Base-by-base conservation (phyloP, 352 stramenopile genomes). In the Plasmopara halstedii region DNA sequence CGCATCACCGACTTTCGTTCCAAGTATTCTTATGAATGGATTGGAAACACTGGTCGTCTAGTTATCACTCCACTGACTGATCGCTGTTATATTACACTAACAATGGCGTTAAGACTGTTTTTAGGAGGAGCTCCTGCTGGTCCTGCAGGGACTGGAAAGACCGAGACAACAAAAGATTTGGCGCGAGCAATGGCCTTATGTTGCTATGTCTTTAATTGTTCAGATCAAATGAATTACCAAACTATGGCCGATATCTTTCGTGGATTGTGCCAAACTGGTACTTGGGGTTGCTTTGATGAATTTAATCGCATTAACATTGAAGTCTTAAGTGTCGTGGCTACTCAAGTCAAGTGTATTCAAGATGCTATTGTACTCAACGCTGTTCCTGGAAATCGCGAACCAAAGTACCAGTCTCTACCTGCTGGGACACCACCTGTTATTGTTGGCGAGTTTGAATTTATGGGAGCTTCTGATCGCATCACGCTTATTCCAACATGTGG, bases 51-150 rank as follows among this genome's bases (percentile, higher is more conserved):
- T 7, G 88, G 91, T 25, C 86, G 92, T 6, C 70, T 98, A 13
- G 92, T 98, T 41, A 98, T 98, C 60, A 98, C 94, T 4, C 92
- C 94, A 17, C 67, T 98, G 4, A 98, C 94, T 3, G 94, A 98
- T 75, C 83, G 93, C 13, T 98, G 94, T 60, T 98, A 98, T 62
- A 98, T 98, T 47, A 98, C 94, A 7, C 59, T 98, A 14, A 98
- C 94, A 3, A 97, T 97, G 90, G 94, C 87, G 13, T 64, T 98
- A 25, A 88, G 94, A 33, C 53, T 98, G n/a, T 97, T 97, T 61
- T 67, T 98, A n/a, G 94, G 94, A 19, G 94, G 94, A 11, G 93
- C 92, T 9, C 94, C 94, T 20, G 92, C 91, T 44, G 94, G 93
- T 4, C 94, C 94, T 15, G 88, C 90, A 14, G 88, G 88, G 5